phyloP scores from a whole-genome alignment of 495 filamentous ascomycete genomes.

The Lophiotrema nucula region DNA sequence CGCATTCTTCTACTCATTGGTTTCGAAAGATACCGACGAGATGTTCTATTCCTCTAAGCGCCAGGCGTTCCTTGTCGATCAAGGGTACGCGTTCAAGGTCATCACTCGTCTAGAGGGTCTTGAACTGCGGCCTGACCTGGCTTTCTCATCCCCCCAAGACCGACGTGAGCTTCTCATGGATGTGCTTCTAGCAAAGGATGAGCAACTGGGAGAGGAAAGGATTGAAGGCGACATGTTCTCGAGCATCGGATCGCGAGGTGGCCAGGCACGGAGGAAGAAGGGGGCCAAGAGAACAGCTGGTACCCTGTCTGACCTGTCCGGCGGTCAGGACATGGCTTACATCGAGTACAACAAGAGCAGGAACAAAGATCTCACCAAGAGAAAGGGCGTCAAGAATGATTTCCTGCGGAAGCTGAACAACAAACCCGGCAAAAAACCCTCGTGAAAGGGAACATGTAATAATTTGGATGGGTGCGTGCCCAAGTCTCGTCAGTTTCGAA shows the following conservation, averaged over 20 bases:
- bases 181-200: constrained; percentile 89
- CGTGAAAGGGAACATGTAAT: too few species aligned
- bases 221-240: constrained; percentile 83
- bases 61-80: constrained; percentile 96
- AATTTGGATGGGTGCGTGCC: too few species aligned
- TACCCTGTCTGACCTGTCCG: constrained; percentile 77
- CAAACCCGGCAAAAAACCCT: constrained; percentile 20
- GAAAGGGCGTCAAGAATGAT: constrained; percentile 59
- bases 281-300: constrained; percentile 77
- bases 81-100: constrained; percentile 98
- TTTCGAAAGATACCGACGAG: constrained; percentile 94
- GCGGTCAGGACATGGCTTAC: constrained; percentile 95
- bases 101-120: constrained; percentile 95
- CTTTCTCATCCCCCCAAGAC: constrained; percentile 76
- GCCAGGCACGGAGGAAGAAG: constrained; percentile 46
- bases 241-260: constrained; percentile 45
- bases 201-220: constrained; percentile 70
- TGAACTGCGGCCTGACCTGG: constrained; percentile 75
- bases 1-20: constrained; percentile 97
- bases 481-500: too few species aligned
- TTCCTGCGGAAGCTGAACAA: constrained; percentile 80
- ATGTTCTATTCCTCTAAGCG: constrained; percentile 98
- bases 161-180: constrained; percentile 84
- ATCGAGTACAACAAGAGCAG: constrained; percentile 76
- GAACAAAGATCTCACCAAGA: constrained; percentile 77